Conservation (phyloP, 139 green algal species). For the Picochlorum sp. region DNA sequence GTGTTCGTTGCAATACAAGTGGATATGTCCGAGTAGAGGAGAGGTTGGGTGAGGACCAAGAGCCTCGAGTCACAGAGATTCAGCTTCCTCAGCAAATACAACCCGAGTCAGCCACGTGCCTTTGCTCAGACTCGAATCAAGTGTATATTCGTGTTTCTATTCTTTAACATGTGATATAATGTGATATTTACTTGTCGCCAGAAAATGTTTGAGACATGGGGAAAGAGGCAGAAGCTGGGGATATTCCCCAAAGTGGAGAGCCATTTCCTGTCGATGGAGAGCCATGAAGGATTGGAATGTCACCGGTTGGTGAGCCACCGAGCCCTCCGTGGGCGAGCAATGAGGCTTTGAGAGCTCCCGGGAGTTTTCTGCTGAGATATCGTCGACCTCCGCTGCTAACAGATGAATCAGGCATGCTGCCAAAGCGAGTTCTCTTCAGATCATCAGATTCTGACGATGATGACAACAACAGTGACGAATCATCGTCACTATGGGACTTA, state of each 20-base stretch:
- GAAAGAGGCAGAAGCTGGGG: not conserved
- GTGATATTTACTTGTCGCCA: too few species aligned
- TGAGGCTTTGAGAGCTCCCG: slow-evolving; percentile 12
- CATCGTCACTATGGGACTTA: not conserved
- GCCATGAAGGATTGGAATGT: not conserved
- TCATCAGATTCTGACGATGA: slow-evolving; percentile 4
- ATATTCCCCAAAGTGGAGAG: slow-evolving; percentile 1
- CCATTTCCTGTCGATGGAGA: not conserved
- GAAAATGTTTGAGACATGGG: slow-evolving; percentile 1
- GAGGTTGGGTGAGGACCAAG: too few species aligned
- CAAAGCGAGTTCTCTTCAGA: slow-evolving; percentile 18
- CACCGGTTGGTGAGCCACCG: slow-evolving; percentile 3
- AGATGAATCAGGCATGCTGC: slow-evolving; percentile 18
- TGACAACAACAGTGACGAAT: not conserved
- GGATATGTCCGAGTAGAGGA: too few species aligned
- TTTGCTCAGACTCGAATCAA: too few species aligned
- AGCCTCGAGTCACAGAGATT: too few species aligned
- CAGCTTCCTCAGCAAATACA: too few species aligned
- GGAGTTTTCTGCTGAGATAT: not conserved
- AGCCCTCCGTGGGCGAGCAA: not conserved
- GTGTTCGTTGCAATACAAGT: too few species aligned
- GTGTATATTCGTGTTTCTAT: too few species aligned
- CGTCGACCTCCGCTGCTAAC: slow-evolving; percentile 10
- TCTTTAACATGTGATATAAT: too few species aligned
- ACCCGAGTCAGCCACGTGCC: too few species aligned